Conservation (phyloP, 1,139 yeast species). For the Zygoascus hellenicus region DNA sequence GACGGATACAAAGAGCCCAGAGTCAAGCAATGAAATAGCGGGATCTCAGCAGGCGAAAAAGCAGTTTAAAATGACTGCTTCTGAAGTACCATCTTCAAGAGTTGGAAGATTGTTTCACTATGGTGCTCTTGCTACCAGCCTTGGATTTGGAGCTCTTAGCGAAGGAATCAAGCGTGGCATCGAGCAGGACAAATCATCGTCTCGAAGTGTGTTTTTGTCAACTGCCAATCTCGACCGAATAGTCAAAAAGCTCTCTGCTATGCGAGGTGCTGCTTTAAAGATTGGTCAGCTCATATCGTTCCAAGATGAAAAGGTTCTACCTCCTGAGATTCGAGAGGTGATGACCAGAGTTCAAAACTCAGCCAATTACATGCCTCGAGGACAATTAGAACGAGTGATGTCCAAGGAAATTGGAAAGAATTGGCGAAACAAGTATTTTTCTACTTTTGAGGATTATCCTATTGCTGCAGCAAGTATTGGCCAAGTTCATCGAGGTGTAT, state of each 20-base stretch:
- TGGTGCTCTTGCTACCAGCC: slow-evolving; percentile 87
- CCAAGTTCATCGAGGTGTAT: slow-evolving; percentile 83
- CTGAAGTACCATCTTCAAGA: slow-evolving; percentile 81
- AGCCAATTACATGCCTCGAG: slow-evolving; percentile 95
- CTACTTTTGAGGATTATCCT: slow-evolving; percentile 79
- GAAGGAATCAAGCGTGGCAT: slow-evolving; percentile 67
- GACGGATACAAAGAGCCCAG: background rate
- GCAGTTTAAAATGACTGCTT: slow-evolving; percentile 48
- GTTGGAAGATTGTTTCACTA: slow-evolving; percentile 85
- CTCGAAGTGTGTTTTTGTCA: slow-evolving; percentile 62
- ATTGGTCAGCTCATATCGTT: slow-evolving; percentile 93
- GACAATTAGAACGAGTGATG: slow-evolving; percentile 78
- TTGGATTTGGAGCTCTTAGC: slow-evolving; percentile 77
- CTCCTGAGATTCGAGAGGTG: slow-evolving; percentile 77
- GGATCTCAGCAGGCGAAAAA: slow-evolving; percentile 28
- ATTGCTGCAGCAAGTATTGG: slow-evolving; percentile 98
- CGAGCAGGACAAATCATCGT: slow-evolving; percentile 39
- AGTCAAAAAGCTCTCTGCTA: slow-evolving; percentile 79
- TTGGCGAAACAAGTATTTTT: slow-evolving; percentile 68
- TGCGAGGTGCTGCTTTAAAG: slow-evolving; percentile 98
- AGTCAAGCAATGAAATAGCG: background rate
- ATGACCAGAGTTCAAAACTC: slow-evolving; percentile 82
- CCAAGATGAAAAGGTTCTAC: slow-evolving; percentile 77
- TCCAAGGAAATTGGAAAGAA: slow-evolving; percentile 62
- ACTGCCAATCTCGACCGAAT: slow-evolving; percentile 82